Evolutionary conservation across 257 asterid species (phyloP), one percentile per base, ranked within the genome.

Genomic region (Solanum verrucosum): DNA sequence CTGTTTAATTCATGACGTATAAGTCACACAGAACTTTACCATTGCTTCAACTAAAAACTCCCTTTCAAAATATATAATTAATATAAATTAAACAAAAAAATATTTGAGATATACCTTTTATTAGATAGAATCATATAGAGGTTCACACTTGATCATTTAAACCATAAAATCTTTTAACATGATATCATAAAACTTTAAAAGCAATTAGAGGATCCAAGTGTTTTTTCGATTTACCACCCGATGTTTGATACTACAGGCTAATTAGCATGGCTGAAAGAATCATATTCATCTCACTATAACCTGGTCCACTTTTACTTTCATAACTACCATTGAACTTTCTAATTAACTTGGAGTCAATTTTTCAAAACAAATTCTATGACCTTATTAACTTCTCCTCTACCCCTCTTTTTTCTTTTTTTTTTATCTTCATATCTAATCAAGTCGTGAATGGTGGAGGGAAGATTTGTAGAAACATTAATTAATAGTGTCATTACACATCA

Each of bases 371-470:
- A 44, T 27, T 79, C 3, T 9, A 27, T 79, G 85, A 79, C 85
- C 67, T 78, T 4, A 42, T 27, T 79, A 27, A 79, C 23, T 5
- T 16, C 7, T 52, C 63, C 21, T 6, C 7, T 6, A 52, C 37
- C 18, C 8, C 33, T 18, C 20, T 40, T 7, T 77, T 7, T 15
- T 15, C 13, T 13, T 14, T 35, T 2, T 9, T 9, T 2, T 40
- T 40, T 2, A 15, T 27, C 37, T 88, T 77, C 40, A 86, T 16
- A 90, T 81, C 89, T 87, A 91, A 92, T 94, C 94, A 94, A 88
- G 93, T 91, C 96, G 95, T 91, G 94, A 93, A 90, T 94, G 94
- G 95, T 88, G 97, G 94, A 87, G 75, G 78, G 27, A 25, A 46
- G 38, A n/a, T 78, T 78, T 35, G 52, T 79, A 44, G 38, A 79